A percentile compares a stretch with the other conserved stretches of the same genome.
Conservation (phyloP, 208 protist species). For the Vickermania ingenoplastis region DNA sequence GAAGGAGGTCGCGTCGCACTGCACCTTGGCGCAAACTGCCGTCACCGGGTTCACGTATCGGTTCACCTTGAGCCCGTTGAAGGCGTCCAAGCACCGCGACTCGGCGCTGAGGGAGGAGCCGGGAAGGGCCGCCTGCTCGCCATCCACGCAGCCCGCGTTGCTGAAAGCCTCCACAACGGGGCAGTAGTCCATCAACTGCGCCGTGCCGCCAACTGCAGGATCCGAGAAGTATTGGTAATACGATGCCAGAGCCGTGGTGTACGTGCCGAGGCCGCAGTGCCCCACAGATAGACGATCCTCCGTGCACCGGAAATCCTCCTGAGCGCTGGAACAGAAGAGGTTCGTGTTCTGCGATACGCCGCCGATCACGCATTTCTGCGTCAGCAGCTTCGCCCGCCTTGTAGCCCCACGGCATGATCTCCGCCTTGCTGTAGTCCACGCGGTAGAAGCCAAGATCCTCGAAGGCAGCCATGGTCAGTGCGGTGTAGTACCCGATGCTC, state of each 20-base stretch:
- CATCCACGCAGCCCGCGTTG: slow-evolving; percentile 14
- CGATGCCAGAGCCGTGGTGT: slow-evolving; percentile 1
- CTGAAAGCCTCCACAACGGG: slow-evolving; percentile 13
- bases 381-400: slow-evolving; percentile 31
- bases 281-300: slow-evolving; percentile 17
- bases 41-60: not conserved
- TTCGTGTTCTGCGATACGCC: slow-evolving; percentile 16
- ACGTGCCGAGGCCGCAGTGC: slow-evolving; percentile 8
- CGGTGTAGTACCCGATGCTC: slow-evolving; percentile 30
- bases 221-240: slow-evolving; percentile 36
- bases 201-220: slow-evolving; percentile 8
- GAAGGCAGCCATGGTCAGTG: slow-evolving; percentile 75
- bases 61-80: not conserved
- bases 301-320: slow-evolving; percentile 13
- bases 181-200: slow-evolving; percentile 35
- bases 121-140: slow-evolving; percentile 1
- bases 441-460: slow-evolving; percentile 75
- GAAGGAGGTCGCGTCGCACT: slow-evolving; percentile 3
- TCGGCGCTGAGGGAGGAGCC: slow-evolving; percentile 12
- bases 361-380: slow-evolving; percentile 25
- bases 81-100: slow-evolving; percentile 11
- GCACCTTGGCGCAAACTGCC: slow-evolving; percentile 15
- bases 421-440: slow-evolving; percentile 48
- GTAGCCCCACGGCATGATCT: slow-evolving; percentile 65
- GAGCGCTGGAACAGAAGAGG: slow-evolving; percentile 32